Evolutionary conservation across 495 filamentous ascomycete genomes (phyloP), one percentile per base, ranked within the genome.

Genomic region (Neurospora sp.): DNA sequence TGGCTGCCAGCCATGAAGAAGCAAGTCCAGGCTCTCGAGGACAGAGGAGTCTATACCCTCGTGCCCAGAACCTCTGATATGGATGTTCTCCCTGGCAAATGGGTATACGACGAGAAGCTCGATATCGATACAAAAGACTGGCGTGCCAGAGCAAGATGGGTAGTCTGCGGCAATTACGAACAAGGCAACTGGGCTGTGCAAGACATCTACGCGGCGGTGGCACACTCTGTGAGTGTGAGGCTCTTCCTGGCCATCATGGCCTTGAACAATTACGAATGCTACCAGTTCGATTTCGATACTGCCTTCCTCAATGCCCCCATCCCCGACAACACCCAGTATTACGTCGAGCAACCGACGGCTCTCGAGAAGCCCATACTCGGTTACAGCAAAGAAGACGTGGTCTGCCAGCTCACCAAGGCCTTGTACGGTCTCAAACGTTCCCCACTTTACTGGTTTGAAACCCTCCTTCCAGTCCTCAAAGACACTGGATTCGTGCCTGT

Each of bases 111-210:
- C 38, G 72, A 73, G 20, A 73, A 73, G 9, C 4, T 10, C 39
- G 39, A 70, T 31, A 68, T 20, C 0, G 8, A 4, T 1, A 65
- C 38, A 0, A 27, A 39, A 22, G 27, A 22, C 3, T 68, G 16
- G 2, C 31, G 16, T 0, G 14, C 39, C 5, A 8, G 44, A 8
- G 71, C 71, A 16, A 8, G 39, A 35, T 73, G 14, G 42, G 71
- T 70, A 4, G 42, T 70, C 1, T 73, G 20, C 14, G 16, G 71
- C 37, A 73, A 73, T n/a, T 73, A 59, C 17, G 40, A 73, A 8
- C 3, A 73, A 45, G 48, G 27, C 6, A 38, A 37, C 0, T 73
- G 8, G 72, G 70, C 42, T 0, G 1, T 20, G 0, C 1, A 61
- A 14, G 45, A 73, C 3, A 5, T 73, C 1, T 73, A 73, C 5